Evolutionary conservation across 495 filamentous ascomycete genomes (phyloP), one percentile per base, ranked within the genome.

Genomic region (Pseudomonodictys pantanalensis): DNA sequence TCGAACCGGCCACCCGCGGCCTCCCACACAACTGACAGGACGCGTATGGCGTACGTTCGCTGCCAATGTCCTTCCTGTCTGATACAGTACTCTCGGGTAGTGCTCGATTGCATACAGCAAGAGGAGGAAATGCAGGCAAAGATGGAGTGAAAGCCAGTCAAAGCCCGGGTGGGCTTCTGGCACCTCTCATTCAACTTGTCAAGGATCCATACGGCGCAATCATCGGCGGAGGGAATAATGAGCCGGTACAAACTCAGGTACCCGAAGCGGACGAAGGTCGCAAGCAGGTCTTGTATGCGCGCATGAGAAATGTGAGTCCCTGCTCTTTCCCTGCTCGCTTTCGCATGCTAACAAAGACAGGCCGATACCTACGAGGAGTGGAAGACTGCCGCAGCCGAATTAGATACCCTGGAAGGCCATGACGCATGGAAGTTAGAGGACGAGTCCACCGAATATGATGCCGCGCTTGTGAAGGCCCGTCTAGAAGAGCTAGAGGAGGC

Each of bases 391-490:
- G 92, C 92, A 12, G 77, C 73, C n/a, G 87, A 92, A 66, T 77
- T 97, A 32, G 92, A 97, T 70, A 68, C 77, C 3, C 73, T 96
- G 33, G 91, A 96, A 71, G 85, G 86, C 32, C 89, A 92, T 66
- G 85, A 90, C 61, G 72, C 75, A 7, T 97, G 92, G 92, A 97
- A 95, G 67, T 67, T 72, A 1, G 78, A 85, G n/a, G 68, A 78
- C n/a, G 76, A 81, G 56, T 82, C 76, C 25, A 66, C 79, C 25
- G 87, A 92, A 65, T 95, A 93, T 74, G 76, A 90, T 68, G 79
- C 82, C 6, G 71, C 71, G 0, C 75, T 95, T 12, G 83, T 97
- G 33, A 76, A 82, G 52, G 75, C 80, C 30, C 84, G 89, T 26
- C 75, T 96, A 30, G 75, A 77, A 54, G 83, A 90, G 59, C 77